These are phyloP conservation scores for Hordeum vulgare DNA, from an alignment of 176 grass and related monocot genomes.

Conservation along the genomic window MorexV3_pseudomolecules_assembly NC_058519.1:73491157-73491656, in stretches of 20 bases:
- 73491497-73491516: constrained; percentile 37
- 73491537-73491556: constrained; percentile 38
- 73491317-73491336: constrained; percentile 84
- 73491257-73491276: constrained; percentile 34
- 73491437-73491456: not conserved
- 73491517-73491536: constrained; percentile 71
- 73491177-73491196: constrained; percentile 49
- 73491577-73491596: constrained; percentile 83
- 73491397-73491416: not conserved
- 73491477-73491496: not conserved
- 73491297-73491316: constrained; percentile 48
- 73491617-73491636: constrained; percentile 74
- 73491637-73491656: constrained; percentile 92
- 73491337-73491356: constrained; percentile 87
- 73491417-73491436: not conserved
- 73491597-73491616: constrained; percentile 67
- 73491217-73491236: constrained; percentile 39
- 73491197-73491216: constrained; percentile 29
- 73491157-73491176: constrained; percentile 54
- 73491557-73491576: constrained; percentile 53
- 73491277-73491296: constrained; percentile 24
- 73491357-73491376: constrained; percentile 79
- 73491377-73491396: no score
- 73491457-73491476: not conserved
- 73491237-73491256: constrained; percentile 34